Evolutionary conservation across 2,329 filamentous ascomycete genomes (phyloP), one percentile per base, ranked within the genome.

Genomic region (Cordyceps javanica): DNA sequence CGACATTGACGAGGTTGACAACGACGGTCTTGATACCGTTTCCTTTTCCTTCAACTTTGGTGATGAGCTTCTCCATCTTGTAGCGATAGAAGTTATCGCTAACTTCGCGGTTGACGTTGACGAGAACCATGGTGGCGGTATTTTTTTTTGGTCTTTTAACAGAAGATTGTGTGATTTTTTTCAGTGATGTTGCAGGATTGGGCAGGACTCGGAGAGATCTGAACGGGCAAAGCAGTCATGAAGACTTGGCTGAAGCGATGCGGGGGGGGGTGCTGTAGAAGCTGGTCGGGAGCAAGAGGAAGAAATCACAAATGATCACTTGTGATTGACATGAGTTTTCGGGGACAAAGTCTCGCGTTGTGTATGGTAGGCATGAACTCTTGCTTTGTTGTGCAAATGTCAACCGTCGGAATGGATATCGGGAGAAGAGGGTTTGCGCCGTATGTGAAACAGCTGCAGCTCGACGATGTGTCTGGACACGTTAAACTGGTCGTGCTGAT

Each of bases 11-110:
- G 72, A 99, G 79, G 77, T 99, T 99, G 83, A 96, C 91, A 67
- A 99, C 88, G 70, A 99, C 94, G 68, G 67, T 99, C 82, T 99
- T 99, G 86, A 99, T 99, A 72, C 94, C 94, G 80, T 99, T 99
- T 66, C 94, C 94, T 79, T 99, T 99, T 78, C 94, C 94, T 80
- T 99, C 94, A 69, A 99, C 95, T 83, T 99, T 99, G 75, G 94
- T 96, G 82, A 96, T 91, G 73, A 99, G 81, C 68, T 87, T 88
- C 81, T 97, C 94, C 94, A 99, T 99, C 86, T 99, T 99, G 87
- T 99, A 99, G 76, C 94, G 94, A 81, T 99, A 99, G 86, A 97
- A 99, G 78, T 89, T 89, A 80, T 99, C 94, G 82, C 88, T 88
- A 80, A 96, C 88, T 89, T 97, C 93, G 77, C 90, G 91, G 77